Conservation (phyloP, 2,329 filamentous ascomycete genomes). For the Thielaviopsis euricoi region DNA sequence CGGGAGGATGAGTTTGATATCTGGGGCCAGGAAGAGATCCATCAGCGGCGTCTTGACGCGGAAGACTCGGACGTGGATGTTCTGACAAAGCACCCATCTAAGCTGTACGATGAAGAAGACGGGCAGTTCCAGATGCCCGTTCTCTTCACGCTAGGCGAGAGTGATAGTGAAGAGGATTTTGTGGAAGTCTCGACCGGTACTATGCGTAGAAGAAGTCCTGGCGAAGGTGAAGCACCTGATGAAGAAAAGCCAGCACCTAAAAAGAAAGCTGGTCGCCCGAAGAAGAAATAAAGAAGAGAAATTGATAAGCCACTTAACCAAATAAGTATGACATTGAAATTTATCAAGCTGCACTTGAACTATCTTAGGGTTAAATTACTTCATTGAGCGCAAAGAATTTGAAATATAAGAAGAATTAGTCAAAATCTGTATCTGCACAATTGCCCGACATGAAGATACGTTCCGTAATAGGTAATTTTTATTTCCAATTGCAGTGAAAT, state of each 20-base stretch:
- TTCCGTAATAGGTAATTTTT: too few species aligned
- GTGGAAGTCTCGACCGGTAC: constrained; percentile 56
- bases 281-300: constrained; percentile 20
- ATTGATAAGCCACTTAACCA: too few species aligned
- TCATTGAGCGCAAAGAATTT: too few species aligned
- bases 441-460: too few species aligned
- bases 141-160: constrained; percentile 79
- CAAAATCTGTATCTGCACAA: too few species aligned
- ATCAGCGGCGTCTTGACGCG: constrained; percentile 72
- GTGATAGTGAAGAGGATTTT: constrained; percentile 87
- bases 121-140: constrained; percentile 80
- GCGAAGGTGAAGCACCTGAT: constrained; percentile 49
- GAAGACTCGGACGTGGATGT: constrained; percentile 94
- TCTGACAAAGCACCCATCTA: constrained; percentile 54
- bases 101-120: constrained; percentile 41
- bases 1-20: constrained; percentile 97
- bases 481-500: too few species aligned
- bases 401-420: too few species aligned
- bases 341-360: neutral
- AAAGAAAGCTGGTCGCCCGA: constrained; percentile 28
- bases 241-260: constrained; percentile 23
- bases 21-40: constrained; percentile 84
- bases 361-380: too few species aligned
- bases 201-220: constrained; percentile 71
- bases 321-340: neutral